Conservation (phyloP, 164 flowering plant genomes). For the Vitis amurensis region DNA sequence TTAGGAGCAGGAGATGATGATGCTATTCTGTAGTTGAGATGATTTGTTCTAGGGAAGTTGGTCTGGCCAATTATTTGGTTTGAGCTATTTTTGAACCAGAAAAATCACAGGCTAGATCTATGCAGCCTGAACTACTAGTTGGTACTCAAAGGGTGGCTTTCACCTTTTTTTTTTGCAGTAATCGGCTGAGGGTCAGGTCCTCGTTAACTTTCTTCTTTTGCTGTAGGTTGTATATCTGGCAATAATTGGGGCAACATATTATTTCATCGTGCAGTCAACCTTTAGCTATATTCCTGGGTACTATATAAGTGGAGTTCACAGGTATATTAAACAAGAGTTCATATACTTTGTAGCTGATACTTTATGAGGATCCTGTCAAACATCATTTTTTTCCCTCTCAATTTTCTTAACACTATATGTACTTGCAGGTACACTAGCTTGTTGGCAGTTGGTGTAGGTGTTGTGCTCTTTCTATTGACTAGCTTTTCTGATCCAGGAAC, state of each 20-base stretch:
- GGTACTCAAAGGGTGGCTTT: too few species aligned
- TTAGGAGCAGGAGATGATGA: too few species aligned
- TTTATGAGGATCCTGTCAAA: neutral
- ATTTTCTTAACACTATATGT: conserved; percentile 7
- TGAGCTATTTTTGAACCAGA: too few species aligned
- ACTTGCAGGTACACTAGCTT: conserved; percentile 81
- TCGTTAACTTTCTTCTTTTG: neutral
- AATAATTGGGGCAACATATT: conserved; percentile 75
- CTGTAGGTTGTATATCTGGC: conserved; percentile 71
- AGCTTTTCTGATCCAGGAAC: conserved; percentile 99
- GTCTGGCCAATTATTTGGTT: too few species aligned
- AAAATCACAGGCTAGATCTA: too few species aligned
- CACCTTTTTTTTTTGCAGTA: neutral
- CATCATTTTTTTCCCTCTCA: neutral
- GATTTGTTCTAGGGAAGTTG: too few species aligned
- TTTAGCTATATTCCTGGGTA: conserved; percentile 83
- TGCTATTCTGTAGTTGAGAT: too few species aligned
- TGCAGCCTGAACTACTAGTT: too few species aligned
- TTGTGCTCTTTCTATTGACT: conserved; percentile 78
- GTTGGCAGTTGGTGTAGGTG: conserved; percentile 79
- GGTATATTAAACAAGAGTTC: conserved; percentile 33
- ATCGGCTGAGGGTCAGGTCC: neutral
- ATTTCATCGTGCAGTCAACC: conserved; percentile 52
- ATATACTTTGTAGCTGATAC: neutral
- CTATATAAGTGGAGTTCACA: conserved; percentile 75